Percentiles rank a stretch among this genome's conserved stretches.
These are phyloP conservation scores for Colletotrichum sp. DNA, from an alignment of 2,329 filamentous ascomycete genomes.

Conservation along the genomic window DNA sequence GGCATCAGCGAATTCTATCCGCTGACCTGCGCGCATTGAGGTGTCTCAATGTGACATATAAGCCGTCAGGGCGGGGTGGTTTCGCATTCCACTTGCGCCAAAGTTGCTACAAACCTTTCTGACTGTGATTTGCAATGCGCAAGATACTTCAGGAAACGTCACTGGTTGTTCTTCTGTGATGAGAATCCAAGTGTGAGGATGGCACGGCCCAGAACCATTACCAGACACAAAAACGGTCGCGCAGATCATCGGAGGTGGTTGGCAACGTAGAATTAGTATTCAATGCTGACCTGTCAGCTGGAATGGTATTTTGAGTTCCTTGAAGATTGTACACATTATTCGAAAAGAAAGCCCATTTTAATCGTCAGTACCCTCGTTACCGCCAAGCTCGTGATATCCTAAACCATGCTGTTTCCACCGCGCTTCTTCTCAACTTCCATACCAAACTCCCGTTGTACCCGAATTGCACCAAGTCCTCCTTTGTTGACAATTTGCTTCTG, in stretches of 20 bases:
- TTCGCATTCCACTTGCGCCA: not conserved
- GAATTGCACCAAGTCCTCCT: conserved; percentile 4
- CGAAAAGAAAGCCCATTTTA: not conserved
- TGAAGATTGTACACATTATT: not conserved
- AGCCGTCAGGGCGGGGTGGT: not conserved
- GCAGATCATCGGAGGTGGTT: not conserved
- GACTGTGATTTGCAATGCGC: not conserved
- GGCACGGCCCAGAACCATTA: not conserved
- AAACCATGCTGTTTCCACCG: not conserved
- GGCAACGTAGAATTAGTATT: not conserved
- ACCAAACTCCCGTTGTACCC: conserved; percentile 4
- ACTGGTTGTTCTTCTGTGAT: not conserved
- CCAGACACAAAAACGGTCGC: not conserved
- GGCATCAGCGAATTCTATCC: not conserved
- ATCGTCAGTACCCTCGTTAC: not conserved
- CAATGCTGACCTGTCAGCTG: not conserved
- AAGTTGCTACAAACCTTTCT: not conserved
- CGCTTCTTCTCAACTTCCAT: conserved; percentile 13
- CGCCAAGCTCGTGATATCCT: not conserved
- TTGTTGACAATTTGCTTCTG: conserved; percentile 6
- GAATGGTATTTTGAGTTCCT: not conserved
- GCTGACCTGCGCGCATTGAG: not conserved
- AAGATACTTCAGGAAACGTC: not conserved
- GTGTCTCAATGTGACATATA: not conserved
- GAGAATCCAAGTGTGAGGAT: not conserved